Evolutionary conservation across 805 yeast species (phyloP).

Genomic region (Wickerhamomyces xylosicus): DNA sequence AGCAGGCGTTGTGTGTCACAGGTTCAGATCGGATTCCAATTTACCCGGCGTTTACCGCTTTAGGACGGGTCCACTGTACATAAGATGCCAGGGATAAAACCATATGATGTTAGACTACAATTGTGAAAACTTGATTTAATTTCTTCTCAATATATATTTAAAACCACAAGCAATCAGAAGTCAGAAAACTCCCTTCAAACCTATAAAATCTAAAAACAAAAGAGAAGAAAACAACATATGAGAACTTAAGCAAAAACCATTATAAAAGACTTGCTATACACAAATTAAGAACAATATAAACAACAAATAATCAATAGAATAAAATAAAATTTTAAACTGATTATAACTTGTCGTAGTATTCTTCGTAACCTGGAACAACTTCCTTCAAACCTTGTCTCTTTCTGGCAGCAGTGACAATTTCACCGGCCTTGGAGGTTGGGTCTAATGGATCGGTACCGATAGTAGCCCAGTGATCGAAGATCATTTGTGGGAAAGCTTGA

Average conservation of each 20-base stretch:
- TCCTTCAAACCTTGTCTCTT: slow-evolving; percentile 97
- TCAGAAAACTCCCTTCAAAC: too few relatives aligned
- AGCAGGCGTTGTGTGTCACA: too few relatives aligned
- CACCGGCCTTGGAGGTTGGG: slow-evolving; percentile 64
- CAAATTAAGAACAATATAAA: not conserved
- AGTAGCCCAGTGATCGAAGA: slow-evolving; percentile 96
- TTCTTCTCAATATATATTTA: too few relatives aligned
- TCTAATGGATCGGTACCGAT: slow-evolving; percentile 90
- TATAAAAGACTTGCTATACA: not conserved
- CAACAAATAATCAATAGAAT: not conserved
- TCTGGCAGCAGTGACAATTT: slow-evolving; percentile 60
- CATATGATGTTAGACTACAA: too few relatives aligned
- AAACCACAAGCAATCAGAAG: too few relatives aligned
- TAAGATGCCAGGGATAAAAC: too few relatives aligned
- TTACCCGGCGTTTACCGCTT: too few relatives aligned
- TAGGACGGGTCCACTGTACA: too few relatives aligned
- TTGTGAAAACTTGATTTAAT: too few relatives aligned
- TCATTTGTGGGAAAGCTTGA: slow-evolving; percentile 99
- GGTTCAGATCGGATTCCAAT: too few relatives aligned
- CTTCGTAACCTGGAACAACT: slow-evolving; percentile 97
- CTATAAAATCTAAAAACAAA: too few relatives aligned
- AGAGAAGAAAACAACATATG: not conserved
- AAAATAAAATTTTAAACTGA: slow-evolving; percentile 3
- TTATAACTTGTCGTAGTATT: slow-evolving; percentile 90
- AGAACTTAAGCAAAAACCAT: slow-evolving; percentile 2